Evolutionary conservation across 345 rosid species (phyloP), one percentile per base, ranked within the genome.

Genomic region (Populus davidiana): DNA sequence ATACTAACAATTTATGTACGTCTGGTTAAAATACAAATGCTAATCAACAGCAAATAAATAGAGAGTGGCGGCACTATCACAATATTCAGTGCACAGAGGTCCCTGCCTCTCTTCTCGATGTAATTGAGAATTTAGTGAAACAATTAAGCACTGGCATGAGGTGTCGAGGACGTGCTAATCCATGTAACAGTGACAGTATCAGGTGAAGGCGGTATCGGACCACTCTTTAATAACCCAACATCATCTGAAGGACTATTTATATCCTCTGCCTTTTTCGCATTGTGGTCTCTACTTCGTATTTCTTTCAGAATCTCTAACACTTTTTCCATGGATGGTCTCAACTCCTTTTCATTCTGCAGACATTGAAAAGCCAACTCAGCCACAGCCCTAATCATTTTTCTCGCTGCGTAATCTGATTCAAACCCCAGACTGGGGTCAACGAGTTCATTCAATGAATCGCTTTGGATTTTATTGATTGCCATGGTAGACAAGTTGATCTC

Each of bases 341-440:
- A 47, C 35, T 93, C 96, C 72, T 91, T 93, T 49, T 80, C 89
- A 14, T 76, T 12, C 69, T 93, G 98, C 79, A 95, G 86, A 75
- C 99, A 95, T 21, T 71, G 94, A 83, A 93, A 93, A 47, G 96
- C 98, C 64, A 95, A 79, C 86, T 91, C 97, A 27, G 97, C 97
- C 10, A 93, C 98, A 0, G 89, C 89, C 36, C 73, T 84, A 50
- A 95, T 90, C 82, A 80, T 85, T 71, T 75, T 79, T 76, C 86
- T 80, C 17, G 83, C 86, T 35, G 80, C 75, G 72, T 81, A 35
- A 73, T 95, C 91, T 12, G 88, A 81, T 14, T 91, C 92, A 2
- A 85, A 95, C 74, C 98, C 98, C 1, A 95, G 97, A 54, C 80
- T 67, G 1, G 50, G 79, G 74, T 93, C 98, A 31, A 95, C 96